Evolutionary conservation across 768 basidiomycete species (phyloP).

Genomic region (Pulveroboletus sp.): DNA sequence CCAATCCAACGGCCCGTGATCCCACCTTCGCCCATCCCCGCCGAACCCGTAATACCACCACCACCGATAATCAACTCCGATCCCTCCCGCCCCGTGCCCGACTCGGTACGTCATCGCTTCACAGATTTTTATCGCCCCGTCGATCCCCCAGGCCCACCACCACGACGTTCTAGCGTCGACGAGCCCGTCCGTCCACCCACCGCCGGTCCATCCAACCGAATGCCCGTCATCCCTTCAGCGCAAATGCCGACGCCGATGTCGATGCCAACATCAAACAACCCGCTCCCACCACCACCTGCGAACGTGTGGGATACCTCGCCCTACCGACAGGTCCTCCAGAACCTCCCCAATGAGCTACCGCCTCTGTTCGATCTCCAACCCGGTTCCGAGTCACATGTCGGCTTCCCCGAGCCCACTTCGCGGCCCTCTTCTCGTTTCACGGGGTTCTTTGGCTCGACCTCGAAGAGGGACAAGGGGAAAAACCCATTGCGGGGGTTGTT

Average conservation of each 20-base stretch:
- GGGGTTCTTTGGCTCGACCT: conserved; percentile 20
- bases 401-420: conserved; percentile 12
- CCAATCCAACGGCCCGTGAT: conserved; percentile 1
- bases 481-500: conserved; percentile 40
- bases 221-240: conserved; percentile 5
- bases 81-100: conserved; percentile 5
- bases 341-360: conserved; percentile 43
- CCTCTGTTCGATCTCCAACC: conserved; percentile 11
- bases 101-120: conserved; percentile 21
- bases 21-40: conserved; percentile 13
- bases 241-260: conserved; percentile 7
- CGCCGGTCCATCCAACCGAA: conserved; percentile 8
- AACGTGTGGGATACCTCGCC: conserved; percentile 57
- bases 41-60: conserved; percentile 19
- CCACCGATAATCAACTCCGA: conserved; percentile 15
- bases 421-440: conserved; percentile 20
- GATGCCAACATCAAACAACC: conserved; percentile 37
- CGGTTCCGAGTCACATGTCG: neutral
- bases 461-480: conserved; percentile 32
- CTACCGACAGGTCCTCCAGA: conserved; percentile 47
- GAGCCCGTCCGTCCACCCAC: conserved; percentile 6
- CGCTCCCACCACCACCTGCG: conserved; percentile 58
- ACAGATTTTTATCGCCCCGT: conserved; percentile 25
- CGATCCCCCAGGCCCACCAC: conserved; percentile 2
- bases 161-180: neutral